These are phyloP conservation scores for Borealophlyctis nickersoniae DNA, from an alignment of 192 early-diverging fungal genomes.

Conservation along the genomic window DNA sequence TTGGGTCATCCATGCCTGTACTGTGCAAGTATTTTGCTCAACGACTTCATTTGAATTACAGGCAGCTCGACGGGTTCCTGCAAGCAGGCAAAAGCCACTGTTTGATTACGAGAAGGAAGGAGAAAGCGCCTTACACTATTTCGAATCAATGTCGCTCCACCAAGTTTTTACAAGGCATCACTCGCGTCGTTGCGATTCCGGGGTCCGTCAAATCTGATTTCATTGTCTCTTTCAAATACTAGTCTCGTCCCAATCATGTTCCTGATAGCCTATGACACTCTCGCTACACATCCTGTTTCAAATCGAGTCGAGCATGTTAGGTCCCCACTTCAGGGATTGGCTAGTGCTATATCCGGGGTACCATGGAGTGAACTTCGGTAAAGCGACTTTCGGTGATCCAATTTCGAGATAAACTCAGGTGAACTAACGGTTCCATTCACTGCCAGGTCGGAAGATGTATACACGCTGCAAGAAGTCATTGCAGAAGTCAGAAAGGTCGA, in stretches of 20 bases:
- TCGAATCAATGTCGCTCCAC: conserved; percentile 40
- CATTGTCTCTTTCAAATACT: no score
- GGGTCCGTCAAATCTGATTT: no score
- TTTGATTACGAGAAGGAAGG: conserved; percentile 77
- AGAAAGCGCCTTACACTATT: conserved; percentile 70
- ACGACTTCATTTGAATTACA: conserved; percentile 18
- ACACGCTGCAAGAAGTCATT: not conserved
- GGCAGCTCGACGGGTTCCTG: conserved; percentile 57
- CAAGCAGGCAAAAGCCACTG: conserved; percentile 66
- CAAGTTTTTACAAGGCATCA: conserved; percentile 7
- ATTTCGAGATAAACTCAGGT: no score
- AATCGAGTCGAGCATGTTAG: conserved; percentile 40
- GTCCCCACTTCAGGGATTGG: no score
- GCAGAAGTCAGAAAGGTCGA: not conserved
- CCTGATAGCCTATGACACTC: conserved; percentile 71
- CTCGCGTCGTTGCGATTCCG: no score
- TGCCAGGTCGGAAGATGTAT: no score
- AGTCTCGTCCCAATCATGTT: conserved; percentile 71
- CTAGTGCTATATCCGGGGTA: no score
- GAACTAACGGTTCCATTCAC: no score
- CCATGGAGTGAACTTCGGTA: no score
- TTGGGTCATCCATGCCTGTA: no score
- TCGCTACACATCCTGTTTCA: conserved; percentile 58
- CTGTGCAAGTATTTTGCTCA: no score
- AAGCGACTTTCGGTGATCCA: no score